Conservation (phyloP, 2,329 filamentous ascomycete genomes). For the Botrytis pseudocinerea region DNA sequence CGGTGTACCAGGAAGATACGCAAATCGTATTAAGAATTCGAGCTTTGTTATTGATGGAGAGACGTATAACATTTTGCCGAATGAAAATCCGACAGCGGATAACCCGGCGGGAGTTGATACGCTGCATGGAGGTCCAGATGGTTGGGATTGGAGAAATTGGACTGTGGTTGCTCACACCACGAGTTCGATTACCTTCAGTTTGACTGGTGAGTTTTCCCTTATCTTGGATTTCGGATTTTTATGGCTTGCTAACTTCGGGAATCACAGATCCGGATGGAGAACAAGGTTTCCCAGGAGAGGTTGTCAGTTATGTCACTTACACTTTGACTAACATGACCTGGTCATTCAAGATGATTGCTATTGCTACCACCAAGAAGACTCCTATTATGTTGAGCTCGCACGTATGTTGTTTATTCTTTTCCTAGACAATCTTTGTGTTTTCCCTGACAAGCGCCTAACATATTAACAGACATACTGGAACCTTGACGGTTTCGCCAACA, state of each 20-base stretch:
- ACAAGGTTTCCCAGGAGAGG: constrained; percentile 77
- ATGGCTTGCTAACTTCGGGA: neutral
- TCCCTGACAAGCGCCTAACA: neutral
- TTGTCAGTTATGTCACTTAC: constrained; percentile 73
- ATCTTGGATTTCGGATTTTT: neutral
- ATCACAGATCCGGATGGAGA: constrained; percentile 62
- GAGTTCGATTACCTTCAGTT: constrained; percentile 71
- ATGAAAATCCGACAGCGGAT: constrained; percentile 59
- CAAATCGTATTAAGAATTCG: constrained; percentile 79
- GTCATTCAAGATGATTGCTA: constrained; percentile 71
- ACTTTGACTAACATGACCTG: constrained; percentile 65
- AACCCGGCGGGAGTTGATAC: constrained; percentile 60
- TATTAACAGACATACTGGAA: constrained; percentile 73
- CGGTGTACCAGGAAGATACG: constrained; percentile 73
- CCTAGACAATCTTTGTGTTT: neutral
- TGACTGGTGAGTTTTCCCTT: constrained; percentile 50
- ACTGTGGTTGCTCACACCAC: constrained; percentile 67
- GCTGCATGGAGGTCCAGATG: constrained; percentile 68
- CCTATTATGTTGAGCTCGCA: constrained; percentile 77
- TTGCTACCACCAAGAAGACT: constrained; percentile 71
- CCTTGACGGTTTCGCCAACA: constrained; percentile 75
- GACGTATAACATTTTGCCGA: constrained; percentile 59
- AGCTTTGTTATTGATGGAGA: constrained; percentile 67
- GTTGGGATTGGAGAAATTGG: constrained; percentile 71
- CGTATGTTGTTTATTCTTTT: constrained; percentile 37